Evolutionary conservation across 345 rosid genomes (phyloP).

Genomic region (Diplotaxis tenuifolia): DNA sequence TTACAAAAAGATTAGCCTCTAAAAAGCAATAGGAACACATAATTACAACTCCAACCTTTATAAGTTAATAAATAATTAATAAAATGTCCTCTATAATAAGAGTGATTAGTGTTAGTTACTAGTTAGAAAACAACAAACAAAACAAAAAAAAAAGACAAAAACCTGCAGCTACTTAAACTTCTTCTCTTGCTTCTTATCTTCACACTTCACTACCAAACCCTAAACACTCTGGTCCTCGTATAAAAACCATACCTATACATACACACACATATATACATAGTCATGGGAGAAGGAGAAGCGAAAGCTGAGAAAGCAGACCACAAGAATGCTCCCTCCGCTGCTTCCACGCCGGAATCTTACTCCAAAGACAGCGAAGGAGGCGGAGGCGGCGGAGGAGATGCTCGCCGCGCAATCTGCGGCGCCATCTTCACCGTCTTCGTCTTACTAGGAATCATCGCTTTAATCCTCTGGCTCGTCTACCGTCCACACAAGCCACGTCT

Average conservation of each 20-base stretch:
- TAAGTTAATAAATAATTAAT: neutral
- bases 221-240: neutral
- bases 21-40: neutral
- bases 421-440: conserved; percentile 49
- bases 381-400: conserved; percentile 2
- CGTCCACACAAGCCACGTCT: conserved; percentile 78
- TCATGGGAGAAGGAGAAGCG: conserved; percentile 39
- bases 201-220: conserved; percentile 33
- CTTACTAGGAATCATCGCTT: conserved; percentile 50
- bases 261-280: neutral
- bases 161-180: conserved; percentile 18
- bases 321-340: conserved; percentile 31
- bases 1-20: conserved; percentile 1
- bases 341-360: conserved; percentile 40
- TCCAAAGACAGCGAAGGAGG: conserved; percentile 25
- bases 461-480: conserved; percentile 68
- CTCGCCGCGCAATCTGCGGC: conserved; percentile 25
- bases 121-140: neutral
- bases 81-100: neutral
- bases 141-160: conserved; percentile 5
- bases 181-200: conserved; percentile 15
- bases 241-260: neutral
- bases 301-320: conserved; percentile 8
- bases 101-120: neutral
- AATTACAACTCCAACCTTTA: conserved; percentile 18